phyloP scores from a whole-genome alignment of 495 filamentous ascomycete genomes.

The Patellaria atrata region DNA sequence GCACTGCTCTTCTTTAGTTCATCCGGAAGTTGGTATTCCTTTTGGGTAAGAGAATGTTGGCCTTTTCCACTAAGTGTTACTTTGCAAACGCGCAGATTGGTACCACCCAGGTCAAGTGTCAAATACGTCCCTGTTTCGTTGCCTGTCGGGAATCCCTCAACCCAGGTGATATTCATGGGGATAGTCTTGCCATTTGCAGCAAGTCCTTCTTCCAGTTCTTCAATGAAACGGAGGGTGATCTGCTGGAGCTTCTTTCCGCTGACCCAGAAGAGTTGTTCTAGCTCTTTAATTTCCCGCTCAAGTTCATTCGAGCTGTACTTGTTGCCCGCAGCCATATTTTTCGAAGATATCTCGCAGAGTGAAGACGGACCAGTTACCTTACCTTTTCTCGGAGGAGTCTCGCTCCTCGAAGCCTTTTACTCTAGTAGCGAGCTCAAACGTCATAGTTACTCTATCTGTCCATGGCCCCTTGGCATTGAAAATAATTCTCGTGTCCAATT shows the following conservation, averaged over 20 bases:
- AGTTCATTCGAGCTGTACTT: no score
- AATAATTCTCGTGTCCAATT: no score
- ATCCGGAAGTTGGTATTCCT: conserved; percentile 2
- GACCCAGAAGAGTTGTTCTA: conserved; percentile 8
- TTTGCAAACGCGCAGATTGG: neutral
- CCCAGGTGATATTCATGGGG: conserved; percentile 7
- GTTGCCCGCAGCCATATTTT: no score
- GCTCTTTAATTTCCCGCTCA: conserved; percentile 1
- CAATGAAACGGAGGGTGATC: conserved; percentile 3
- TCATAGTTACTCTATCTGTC: no score
- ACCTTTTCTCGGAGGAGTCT: no score
- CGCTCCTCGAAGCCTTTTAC: no score
- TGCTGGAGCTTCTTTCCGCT: conserved; percentile 1
- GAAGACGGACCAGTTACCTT: no score
- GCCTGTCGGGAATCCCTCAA: conserved; percentile 1
- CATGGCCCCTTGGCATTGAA: no score
- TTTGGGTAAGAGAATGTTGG: conserved; percentile 3
- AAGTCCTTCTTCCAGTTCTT: conserved; percentile 5
- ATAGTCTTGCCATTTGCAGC: neutral
- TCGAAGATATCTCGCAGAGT: no score
- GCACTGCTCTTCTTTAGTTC: conserved; percentile 8
- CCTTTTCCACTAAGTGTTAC: conserved; percentile 1
- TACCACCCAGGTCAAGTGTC: neutral
- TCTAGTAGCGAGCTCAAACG: no score
- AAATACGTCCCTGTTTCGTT: neutral